Evolutionary conservation across 2,329 filamentous ascomycete species (phyloP).

Genomic region (Fusarium solani-melongenae): DNA sequence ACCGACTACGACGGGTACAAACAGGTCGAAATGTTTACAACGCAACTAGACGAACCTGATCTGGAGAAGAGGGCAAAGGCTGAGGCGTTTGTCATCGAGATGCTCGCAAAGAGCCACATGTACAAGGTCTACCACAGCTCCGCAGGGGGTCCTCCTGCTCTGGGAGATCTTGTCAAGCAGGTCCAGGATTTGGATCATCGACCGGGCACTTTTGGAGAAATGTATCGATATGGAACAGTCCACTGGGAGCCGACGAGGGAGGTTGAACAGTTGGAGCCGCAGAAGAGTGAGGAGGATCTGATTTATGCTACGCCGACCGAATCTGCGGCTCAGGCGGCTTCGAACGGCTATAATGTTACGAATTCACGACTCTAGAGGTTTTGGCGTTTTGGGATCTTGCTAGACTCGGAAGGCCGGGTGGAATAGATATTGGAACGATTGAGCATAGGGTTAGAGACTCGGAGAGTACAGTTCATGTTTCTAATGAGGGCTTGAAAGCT

Average conservation of each 20-base stretch:
- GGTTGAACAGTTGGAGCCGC: slow-evolving; percentile 41
- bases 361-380: not conserved
- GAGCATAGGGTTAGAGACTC: not conserved
- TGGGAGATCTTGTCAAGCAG: slow-evolving; percentile 48
- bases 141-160: slow-evolving; percentile 42
- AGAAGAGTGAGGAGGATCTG: slow-evolving; percentile 30
- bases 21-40: slow-evolving; percentile 48
- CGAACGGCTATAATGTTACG: not conserved
- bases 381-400: not conserved
- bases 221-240: slow-evolving; percentile 50
- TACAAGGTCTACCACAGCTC: slow-evolving; percentile 53
- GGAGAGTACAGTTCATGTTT: not conserved
- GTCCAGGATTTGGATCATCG: slow-evolving; percentile 44
- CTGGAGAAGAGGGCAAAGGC: slow-evolving; percentile 39
- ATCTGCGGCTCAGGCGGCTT: not conserved
- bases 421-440: not conserved
- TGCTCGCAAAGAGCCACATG: slow-evolving; percentile 49
- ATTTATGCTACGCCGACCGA: slow-evolving; percentile 28
- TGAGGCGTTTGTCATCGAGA: slow-evolving; percentile 47
- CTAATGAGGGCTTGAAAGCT: not conserved
- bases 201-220: slow-evolving; percentile 48
- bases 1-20: slow-evolving; percentile 43
- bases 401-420: not conserved
- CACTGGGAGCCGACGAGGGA: slow-evolving; percentile 46
- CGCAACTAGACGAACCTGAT: slow-evolving; percentile 46